Conservation (phyloP, 257 asterid genomes). For the Cinchona pubescens region DNA sequence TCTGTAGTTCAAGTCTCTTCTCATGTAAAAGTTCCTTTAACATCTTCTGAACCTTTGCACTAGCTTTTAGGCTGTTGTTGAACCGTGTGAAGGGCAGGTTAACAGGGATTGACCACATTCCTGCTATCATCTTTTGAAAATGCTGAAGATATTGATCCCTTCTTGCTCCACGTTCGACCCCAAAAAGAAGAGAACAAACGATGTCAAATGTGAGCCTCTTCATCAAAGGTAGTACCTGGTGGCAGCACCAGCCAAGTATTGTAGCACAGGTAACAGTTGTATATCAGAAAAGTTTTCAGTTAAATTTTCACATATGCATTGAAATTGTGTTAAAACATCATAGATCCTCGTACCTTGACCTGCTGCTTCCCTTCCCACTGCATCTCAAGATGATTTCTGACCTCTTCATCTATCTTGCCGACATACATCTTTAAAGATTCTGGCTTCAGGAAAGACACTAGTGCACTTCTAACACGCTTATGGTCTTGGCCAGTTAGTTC, state of each 20-base stretch:
- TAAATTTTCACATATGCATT: no score
- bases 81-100: conserved; percentile 61
- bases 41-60: conserved; percentile 43
- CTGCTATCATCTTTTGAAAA: conserved; percentile 51
- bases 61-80: conserved; percentile 64
- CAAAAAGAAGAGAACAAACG: conserved; percentile 65
- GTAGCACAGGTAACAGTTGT: background rate
- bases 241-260: background rate
- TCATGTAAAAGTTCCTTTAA: conserved; percentile 46
- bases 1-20: conserved; percentile 41
- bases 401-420: conserved; percentile 57
- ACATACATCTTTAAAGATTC: conserved; percentile 60
- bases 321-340: background rate
- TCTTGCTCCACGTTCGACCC: conserved; percentile 43
- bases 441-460: conserved; percentile 59
- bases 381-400: conserved; percentile 41
- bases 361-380: conserved; percentile 58
- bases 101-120: conserved; percentile 68
- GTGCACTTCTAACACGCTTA: conserved; percentile 53
- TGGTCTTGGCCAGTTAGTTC: conserved; percentile 69
- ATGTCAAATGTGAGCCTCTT: conserved; percentile 73
- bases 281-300: background rate
- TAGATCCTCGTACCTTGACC: conserved; percentile 40
- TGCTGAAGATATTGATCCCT: conserved; percentile 40
- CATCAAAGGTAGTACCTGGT: conserved; percentile 64